phyloP scores from a whole-genome alignment of 768 basidiomycete species.

The Chiua virens region DNA sequence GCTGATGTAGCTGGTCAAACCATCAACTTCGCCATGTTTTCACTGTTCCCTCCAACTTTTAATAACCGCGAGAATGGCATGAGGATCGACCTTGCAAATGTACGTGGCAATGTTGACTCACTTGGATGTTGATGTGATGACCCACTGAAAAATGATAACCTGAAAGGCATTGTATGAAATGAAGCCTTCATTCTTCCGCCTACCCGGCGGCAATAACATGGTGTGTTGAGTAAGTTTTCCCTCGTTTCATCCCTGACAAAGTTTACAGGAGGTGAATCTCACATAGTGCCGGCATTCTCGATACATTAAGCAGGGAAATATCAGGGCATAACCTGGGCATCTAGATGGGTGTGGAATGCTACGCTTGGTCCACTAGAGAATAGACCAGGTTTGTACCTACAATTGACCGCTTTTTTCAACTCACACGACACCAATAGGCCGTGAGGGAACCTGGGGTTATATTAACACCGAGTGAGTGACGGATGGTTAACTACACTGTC shows the following conservation, averaged over 20 bases:
- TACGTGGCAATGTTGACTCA: constrained; percentile 15
- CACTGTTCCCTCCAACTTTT: constrained; percentile 67
- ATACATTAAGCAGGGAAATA: constrained; percentile 3
- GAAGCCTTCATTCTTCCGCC: constrained; percentile 60
- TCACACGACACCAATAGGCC: constrained; percentile 31
- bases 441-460: constrained; percentile 59
- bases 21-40: constrained; percentile 58
- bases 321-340: constrained; percentile 50
- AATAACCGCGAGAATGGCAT: constrained; percentile 58
- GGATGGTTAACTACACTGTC: neutral
- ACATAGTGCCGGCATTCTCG: neutral
- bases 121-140: neutral
- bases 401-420: neutral
- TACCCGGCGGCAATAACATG: constrained; percentile 67
- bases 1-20: constrained; percentile 38
- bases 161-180: constrained; percentile 49
- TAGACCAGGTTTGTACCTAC: constrained; percentile 36
- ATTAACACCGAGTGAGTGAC: constrained; percentile 53
- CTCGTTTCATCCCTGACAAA: constrained; percentile 21
- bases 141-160: neutral
- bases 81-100: constrained; percentile 58
- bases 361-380: constrained; percentile 54
- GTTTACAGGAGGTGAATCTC: constrained; percentile 38
- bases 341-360: constrained; percentile 65
- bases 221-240: constrained; percentile 28